These are phyloP conservation scores for Tanacetum coccineum DNA, from an alignment of 129 eudicot species.

Conservation along the genomic window DNA sequence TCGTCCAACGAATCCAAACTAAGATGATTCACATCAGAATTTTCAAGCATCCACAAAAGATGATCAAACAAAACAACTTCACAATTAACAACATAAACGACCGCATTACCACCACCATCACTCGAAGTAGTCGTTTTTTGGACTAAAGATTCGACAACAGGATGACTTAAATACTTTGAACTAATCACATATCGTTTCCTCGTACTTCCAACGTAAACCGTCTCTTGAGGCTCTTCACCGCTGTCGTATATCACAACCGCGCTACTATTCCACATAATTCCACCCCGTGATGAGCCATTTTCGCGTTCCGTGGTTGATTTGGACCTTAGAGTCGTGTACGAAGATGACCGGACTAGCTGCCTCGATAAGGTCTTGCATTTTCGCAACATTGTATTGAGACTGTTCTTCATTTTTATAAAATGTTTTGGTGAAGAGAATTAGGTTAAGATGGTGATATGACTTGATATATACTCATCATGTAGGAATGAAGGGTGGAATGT, in stretches of 20 bases:
- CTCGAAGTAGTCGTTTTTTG: conserved; percentile 16
- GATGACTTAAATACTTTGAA: conserved; percentile 46
- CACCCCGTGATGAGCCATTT: background rate
- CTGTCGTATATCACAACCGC: conserved; percentile 8
- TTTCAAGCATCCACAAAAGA: conserved; percentile 53
- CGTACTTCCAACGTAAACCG: conserved; percentile 41
- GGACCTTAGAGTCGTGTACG: conserved; percentile 30
- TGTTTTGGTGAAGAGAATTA: conserved; percentile 1
- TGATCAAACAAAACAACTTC: conserved; percentile 56
- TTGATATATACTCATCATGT: conserved; percentile 25
- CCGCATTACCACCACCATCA: conserved; percentile 1
- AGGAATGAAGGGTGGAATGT: conserved; percentile 7
- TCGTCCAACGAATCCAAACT: conserved; percentile 51
- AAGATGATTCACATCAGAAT: conserved; percentile 34
- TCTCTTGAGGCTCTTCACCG: conserved; percentile 29
- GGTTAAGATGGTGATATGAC: conserved; percentile 24
- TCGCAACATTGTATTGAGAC: conserved; percentile 27
- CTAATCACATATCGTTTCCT: conserved; percentile 40
- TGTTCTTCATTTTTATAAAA: conserved; percentile 33
- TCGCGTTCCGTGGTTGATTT: conserved; percentile 18
- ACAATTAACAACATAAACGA: conserved; percentile 34
- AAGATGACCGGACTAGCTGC: conserved; percentile 35
- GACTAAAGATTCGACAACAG: conserved; percentile 39
- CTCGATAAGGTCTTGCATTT: conserved; percentile 48
- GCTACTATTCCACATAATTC: conserved; percentile 24